These are phyloP conservation scores for Drechslera avenae DNA, from an alignment of 2,329 filamentous ascomycete genomes.

Conservation along the genomic window DNA sequence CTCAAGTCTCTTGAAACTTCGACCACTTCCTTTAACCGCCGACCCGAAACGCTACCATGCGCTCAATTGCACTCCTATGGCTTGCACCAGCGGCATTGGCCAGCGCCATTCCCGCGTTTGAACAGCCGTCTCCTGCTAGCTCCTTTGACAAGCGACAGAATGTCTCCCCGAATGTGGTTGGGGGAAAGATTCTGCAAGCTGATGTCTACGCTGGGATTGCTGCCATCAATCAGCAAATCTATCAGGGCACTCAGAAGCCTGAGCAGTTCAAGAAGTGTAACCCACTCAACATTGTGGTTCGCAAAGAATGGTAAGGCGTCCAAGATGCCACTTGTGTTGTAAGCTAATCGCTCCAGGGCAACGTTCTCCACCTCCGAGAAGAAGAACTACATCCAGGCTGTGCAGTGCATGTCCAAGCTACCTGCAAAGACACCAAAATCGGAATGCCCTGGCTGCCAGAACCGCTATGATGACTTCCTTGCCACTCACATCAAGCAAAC, in stretches of 20 bases:
- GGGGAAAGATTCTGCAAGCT: conserved; percentile 25
- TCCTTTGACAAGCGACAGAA: conserved; percentile 28
- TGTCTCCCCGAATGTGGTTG: conserved; percentile 7
- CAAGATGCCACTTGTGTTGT: not conserved
- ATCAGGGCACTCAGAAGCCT: conserved; percentile 27
- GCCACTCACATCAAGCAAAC: conserved; percentile 40
- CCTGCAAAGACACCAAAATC: conserved; percentile 30
- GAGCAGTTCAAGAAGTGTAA: conserved; percentile 43
- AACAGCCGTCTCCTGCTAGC: conserved; percentile 7
- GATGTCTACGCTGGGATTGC: conserved; percentile 33
- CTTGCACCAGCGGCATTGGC: conserved; percentile 22
- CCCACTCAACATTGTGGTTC: conserved; percentile 46
- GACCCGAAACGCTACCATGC: conserved; percentile 22
- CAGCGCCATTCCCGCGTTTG: conserved; percentile 20
- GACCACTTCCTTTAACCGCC: conserved; percentile 15
- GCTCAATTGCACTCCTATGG: conserved; percentile 24
- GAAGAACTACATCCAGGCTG: conserved; percentile 38
- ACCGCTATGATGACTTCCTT: conserved; percentile 41
- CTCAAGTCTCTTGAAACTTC: conserved; percentile 2
- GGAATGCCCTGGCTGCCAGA: conserved; percentile 35
- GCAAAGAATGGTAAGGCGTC: conserved; percentile 51
- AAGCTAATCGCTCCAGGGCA: conserved; percentile 23
- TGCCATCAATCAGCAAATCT: conserved; percentile 33
- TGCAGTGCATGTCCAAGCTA: conserved; percentile 37
- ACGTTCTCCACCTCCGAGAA: conserved; percentile 33